Percentiles rank a stretch among this genome's conserved stretches.
Conservation (phyloP, 768 basidiomycete genomes). For the Pleurotus salmoneostramineus region DNA sequence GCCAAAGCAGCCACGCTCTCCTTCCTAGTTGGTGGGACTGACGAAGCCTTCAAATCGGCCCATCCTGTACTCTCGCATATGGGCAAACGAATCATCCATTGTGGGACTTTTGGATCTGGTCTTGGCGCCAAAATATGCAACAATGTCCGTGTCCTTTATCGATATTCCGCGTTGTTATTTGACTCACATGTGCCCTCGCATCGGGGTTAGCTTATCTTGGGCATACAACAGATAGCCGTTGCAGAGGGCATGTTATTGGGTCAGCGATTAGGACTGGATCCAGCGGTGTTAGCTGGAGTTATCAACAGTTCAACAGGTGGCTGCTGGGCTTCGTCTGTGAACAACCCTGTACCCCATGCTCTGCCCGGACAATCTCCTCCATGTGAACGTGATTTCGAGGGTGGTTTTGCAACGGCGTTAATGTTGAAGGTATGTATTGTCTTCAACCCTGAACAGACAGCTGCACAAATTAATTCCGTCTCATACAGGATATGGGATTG, state of each 20-base stretch:
- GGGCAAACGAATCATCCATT: constrained; percentile 82
- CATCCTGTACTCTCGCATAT: constrained; percentile 62
- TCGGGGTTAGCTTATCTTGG: constrained; percentile 49
- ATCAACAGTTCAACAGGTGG: constrained; percentile 83
- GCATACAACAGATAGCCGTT: constrained; percentile 78
- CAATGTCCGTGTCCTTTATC: constrained; percentile 45
- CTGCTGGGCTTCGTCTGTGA: constrained; percentile 82
- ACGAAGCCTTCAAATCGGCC: constrained; percentile 51
- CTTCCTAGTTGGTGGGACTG: constrained; percentile 86
- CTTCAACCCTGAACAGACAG: constrained; percentile 6
- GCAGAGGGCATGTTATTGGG: constrained; percentile 92
- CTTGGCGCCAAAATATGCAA: constrained; percentile 91
- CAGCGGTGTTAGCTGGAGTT: constrained; percentile 72
- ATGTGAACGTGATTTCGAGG: constrained; percentile 79
- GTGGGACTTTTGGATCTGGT: constrained; percentile 78
- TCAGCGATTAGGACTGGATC: constrained; percentile 73
- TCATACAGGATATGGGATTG: constrained; percentile 74
- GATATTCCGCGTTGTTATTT: not conserved
- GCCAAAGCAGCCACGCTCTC: constrained; percentile 86
- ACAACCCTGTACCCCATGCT: constrained; percentile 82
- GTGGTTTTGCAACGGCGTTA: constrained; percentile 78
- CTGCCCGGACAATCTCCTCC: constrained; percentile 72
- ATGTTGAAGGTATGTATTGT: constrained; percentile 69
- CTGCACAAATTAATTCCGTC: constrained; percentile 2
- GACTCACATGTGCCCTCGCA: constrained; percentile 1